Evolutionary conservation across 805 yeast species (phyloP).

Genomic region (Pichia ethanolica): DNA sequence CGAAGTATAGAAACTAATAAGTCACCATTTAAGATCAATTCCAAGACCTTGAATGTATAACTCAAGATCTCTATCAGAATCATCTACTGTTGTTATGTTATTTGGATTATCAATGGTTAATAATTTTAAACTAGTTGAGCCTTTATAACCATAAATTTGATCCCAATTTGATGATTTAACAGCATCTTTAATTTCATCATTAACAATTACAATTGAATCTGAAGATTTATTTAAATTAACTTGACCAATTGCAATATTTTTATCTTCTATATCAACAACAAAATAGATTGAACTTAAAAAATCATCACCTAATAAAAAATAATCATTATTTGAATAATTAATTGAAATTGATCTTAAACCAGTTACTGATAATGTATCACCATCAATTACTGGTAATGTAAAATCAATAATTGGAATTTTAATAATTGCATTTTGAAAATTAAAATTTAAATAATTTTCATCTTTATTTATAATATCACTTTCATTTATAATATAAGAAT

Average conservation of each 20-base stretch:
- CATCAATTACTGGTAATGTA: constrained; percentile 12
- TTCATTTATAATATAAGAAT: constrained; percentile 41
- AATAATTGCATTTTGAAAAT: constrained; percentile 48
- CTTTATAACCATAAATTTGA: constrained; percentile 5
- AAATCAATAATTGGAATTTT: constrained; percentile 35
- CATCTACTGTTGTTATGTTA: neutral
- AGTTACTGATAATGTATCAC: constrained; percentile 6
- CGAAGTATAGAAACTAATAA: no score
- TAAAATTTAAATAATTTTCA: constrained; percentile 28
- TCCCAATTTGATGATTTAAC: constrained; percentile 1
- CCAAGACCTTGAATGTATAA: constrained; percentile 1
- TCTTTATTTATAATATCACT: constrained; percentile 12
- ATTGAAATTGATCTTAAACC: constrained; percentile 8
- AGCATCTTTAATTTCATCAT: constrained; percentile 7
- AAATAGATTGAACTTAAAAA: constrained; percentile 45
- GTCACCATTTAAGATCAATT: neutral
- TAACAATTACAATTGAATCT: constrained; percentile 1
- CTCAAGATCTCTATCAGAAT: neutral
- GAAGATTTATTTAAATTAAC: constrained; percentile 2
- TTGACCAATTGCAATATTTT: constrained; percentile 38
- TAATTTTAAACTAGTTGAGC: neutral
- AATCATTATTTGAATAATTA: constrained; percentile 21
- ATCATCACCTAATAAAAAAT: constrained; percentile 43
- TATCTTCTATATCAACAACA: constrained; percentile 46
- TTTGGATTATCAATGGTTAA: neutral